Conservation (phyloP, 1,284 basidiomycete species). For the Pholiota adiposa region DNA sequence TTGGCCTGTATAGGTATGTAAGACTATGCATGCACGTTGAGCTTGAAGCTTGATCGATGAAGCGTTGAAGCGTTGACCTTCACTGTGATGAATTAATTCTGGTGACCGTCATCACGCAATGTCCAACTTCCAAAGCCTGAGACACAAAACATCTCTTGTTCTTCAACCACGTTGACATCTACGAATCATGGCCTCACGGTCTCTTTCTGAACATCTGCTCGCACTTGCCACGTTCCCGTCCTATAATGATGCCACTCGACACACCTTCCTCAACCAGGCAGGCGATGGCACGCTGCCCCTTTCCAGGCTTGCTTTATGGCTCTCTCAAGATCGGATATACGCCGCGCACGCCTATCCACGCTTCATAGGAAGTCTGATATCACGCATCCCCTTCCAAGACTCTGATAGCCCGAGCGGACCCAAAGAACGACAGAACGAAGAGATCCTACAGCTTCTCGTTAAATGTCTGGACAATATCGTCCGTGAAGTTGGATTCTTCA, state of each 20-base stretch:
- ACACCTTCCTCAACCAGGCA: slow-evolving; percentile 60
- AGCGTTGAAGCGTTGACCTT: no score
- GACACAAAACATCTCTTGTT: no score
- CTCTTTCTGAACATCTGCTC: slow-evolving; percentile 35
- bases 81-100: no score
- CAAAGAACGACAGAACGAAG: slow-evolving; percentile 42
- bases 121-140: no score
- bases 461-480: slow-evolving; percentile 60
- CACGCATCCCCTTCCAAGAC: slow-evolving; percentile 53
- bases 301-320: slow-evolving; percentile 56
- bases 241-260: slow-evolving; percentile 52
- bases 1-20: no score
- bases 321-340: slow-evolving; percentile 71
- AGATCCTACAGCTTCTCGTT: slow-evolving; percentile 53
- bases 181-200: background rate
- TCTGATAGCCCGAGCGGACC: slow-evolving; percentile 35
- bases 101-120: no score
- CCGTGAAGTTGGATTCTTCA: slow-evolving; percentile 67
- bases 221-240: slow-evolving; percentile 38
- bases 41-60: no score
- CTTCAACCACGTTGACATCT: no score
- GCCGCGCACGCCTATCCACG: slow-evolving; percentile 69
- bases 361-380: slow-evolving; percentile 61
- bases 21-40: no score
- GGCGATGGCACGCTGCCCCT: slow-evolving; percentile 52